phyloP scores from a whole-genome alignment of 495 filamentous ascomycete species.

The Immersiella caudata region DNA sequence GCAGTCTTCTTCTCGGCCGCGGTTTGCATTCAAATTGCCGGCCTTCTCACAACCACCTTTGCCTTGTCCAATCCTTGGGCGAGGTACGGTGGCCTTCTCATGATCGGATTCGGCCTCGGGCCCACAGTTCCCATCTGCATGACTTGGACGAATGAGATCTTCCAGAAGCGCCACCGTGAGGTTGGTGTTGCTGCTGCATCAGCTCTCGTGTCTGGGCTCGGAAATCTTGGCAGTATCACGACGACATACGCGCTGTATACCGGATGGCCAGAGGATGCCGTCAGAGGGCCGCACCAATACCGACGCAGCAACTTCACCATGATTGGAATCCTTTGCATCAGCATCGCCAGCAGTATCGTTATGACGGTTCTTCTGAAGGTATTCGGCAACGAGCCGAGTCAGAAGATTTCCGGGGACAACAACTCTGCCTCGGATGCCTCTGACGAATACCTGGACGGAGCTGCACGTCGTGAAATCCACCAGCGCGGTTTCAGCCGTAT shows the following conservation, averaged over 20 bases:
- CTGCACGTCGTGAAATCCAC: conserved; percentile 66
- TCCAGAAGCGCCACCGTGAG: conserved; percentile 86
- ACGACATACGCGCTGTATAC: conserved; percentile 90
- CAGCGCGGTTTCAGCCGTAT: conserved; percentile 70
- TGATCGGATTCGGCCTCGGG: conserved; percentile 88
- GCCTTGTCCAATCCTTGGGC: conserved; percentile 74
- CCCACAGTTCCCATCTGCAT: conserved; percentile 91
- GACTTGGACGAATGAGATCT: conserved; percentile 91
- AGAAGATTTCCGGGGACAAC: conserved; percentile 40
- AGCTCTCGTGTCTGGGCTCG: conserved; percentile 81
- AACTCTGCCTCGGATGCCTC: conserved; percentile 49
- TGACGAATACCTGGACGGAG: conserved; percentile 65
- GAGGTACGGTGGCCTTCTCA: conserved; percentile 83
- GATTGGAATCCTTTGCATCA: conserved; percentile 80
- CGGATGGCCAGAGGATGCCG: conserved; percentile 76
- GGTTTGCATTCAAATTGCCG: conserved; percentile 77
- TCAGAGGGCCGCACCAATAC: conserved; percentile 68
- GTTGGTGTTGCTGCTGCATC: conserved; percentile 89
- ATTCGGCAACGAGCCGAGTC: conserved; percentile 58
- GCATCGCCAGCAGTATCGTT: conserved; percentile 67
- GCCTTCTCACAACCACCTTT: conserved; percentile 78
- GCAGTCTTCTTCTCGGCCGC: conserved; percentile 81
- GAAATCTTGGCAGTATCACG: conserved; percentile 81
- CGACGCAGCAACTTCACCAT: conserved; percentile 83
- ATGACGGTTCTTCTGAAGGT: conserved; percentile 69